Base-by-base conservation (phyloP, 176 grass and related monocot genomes). In the Areca catechu region DNA sequence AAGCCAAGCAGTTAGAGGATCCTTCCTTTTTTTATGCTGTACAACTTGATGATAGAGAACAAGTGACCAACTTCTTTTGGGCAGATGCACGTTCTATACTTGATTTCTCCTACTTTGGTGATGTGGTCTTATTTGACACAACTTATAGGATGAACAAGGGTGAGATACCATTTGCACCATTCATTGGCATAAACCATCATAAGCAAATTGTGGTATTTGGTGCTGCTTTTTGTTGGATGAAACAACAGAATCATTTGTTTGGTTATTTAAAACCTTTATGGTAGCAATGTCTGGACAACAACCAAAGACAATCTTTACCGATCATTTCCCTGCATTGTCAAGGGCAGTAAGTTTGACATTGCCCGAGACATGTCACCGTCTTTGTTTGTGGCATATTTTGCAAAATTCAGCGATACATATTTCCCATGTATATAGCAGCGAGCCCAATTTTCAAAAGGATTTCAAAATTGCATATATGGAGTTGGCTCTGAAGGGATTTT, bases 401-500 rank as follows among this genome's bases (percentile, higher is more conserved):
- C 34, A 43, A 43, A 43, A 43, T 43, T 43, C 34, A 14, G 34
- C 34, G 3, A 14, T 43, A 43, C 34, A 43, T 43, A 43, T 43
- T 12, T 43, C 34, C 6, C 34, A 43, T 43, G 34, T 12, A 9
- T 43, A 43, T 43, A 43, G 34, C 34, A 43, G 34, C 0, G 34
- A 43, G 9, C 34, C 10, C 9, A 14, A 43, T 2, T 43, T 43
- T 43, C 34, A 43, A 10, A 43, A 3, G 34, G 34, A 14, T 43
- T 61, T 61, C 58, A 61, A 17, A 61, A 24, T 61, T 61, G 58
- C 25, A 20, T 61, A 18, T 61, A 61, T 48, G 59, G 48, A 37
- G 16, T n/a, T 10, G 9, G 17, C 16, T 34, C 59, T 4, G 27
- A 7, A 15, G 59, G 10, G 18, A 37, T 19, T 43, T 61, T 20